phyloP scores from a whole-genome alignment of 768 basidiomycete genomes.

The Phlegmacium glaucopus region DNA sequence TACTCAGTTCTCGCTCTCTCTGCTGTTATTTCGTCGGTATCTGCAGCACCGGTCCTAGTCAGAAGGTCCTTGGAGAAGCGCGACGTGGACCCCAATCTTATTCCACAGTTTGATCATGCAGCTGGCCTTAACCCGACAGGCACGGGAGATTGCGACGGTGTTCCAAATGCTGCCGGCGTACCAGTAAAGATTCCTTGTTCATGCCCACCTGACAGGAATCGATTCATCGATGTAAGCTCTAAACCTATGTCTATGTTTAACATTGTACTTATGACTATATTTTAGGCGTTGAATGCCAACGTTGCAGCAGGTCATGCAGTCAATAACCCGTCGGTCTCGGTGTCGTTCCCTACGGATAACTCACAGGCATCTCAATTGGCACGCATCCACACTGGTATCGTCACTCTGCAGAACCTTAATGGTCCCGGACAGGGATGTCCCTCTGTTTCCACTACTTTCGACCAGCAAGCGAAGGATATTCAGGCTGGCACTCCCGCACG shows the following conservation, averaged over 20 bases:
- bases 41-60: constrained; percentile 28
- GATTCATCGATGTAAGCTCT: constrained; percentile 49
- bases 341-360: constrained; percentile 63
- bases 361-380: constrained; percentile 48
- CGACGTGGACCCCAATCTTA: constrained; percentile 37
- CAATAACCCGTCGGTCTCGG: constrained; percentile 57
- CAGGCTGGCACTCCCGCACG: constrained; percentile 27
- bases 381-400: constrained; percentile 55
- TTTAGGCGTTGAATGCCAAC: constrained; percentile 45
- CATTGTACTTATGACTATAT: neutral
- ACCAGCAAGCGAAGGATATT: constrained; percentile 37
- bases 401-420: constrained; percentile 72
- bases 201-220: constrained; percentile 55
- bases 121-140: constrained; percentile 62
- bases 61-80: constrained; percentile 28
- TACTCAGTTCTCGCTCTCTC: constrained; percentile 17
- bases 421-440: constrained; percentile 71
- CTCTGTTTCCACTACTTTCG: constrained; percentile 59
- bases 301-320: constrained; percentile 59
- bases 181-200: constrained; percentile 60
- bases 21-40: constrained; percentile 33
- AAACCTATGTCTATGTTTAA: neutral
- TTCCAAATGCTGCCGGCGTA: constrained; percentile 51
- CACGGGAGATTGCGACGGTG: constrained; percentile 59
- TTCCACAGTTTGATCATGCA: constrained; percentile 57